phyloP scores from a whole-genome alignment of 495 filamentous ascomycete species.

The Aspergillus cavernicola region DNA sequence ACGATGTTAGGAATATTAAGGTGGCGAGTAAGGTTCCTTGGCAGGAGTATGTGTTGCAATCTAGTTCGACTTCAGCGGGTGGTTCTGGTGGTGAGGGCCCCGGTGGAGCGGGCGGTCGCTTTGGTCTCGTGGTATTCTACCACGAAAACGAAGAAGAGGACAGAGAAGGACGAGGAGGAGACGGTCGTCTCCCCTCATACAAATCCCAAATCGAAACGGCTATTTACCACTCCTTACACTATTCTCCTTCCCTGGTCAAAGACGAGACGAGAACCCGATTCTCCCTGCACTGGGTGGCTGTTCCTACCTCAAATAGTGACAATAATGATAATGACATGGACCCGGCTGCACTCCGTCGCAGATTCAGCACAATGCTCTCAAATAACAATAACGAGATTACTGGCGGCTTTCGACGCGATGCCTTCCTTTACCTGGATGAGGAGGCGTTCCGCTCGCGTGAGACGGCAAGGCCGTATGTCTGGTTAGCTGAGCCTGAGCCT shows the following conservation, averaged over 20 bases:
- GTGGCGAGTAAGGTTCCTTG: conserved; percentile 13
- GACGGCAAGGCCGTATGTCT: conserved; percentile 10
- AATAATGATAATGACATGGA: background rate
- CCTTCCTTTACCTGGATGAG: conserved; percentile 14
- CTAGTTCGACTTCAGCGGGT: conserved; percentile 1
- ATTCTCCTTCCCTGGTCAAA: conserved; percentile 1
- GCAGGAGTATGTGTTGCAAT: conserved; percentile 10
- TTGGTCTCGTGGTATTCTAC: conserved; percentile 16
- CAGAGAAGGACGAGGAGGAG: background rate
- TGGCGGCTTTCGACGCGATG: conserved; percentile 9
- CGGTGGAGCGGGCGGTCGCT: background rate
- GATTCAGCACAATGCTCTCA: conserved; percentile 6
- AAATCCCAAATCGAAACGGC: conserved; percentile 9
- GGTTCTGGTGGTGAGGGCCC: background rate
- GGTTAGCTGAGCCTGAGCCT: conserved; percentile 9
- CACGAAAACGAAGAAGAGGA: background rate
- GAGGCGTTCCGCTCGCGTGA: conserved; percentile 10
- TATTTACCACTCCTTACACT: conserved; percentile 10
- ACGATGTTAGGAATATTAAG: conserved; percentile 11
- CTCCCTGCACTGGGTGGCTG: conserved; percentile 13
- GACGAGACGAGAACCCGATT: conserved; percentile 8
- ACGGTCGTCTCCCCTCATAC: background rate
- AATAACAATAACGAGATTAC: conserved; percentile 8
- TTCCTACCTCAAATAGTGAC: background rate
- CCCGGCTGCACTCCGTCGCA: conserved; percentile 4